A percentile compares a stretch with the other conserved stretches of the same genome.
Conservation (phyloP, 2,329 filamentous ascomycete genomes). For the Colletotrichum coccodes region DNA sequence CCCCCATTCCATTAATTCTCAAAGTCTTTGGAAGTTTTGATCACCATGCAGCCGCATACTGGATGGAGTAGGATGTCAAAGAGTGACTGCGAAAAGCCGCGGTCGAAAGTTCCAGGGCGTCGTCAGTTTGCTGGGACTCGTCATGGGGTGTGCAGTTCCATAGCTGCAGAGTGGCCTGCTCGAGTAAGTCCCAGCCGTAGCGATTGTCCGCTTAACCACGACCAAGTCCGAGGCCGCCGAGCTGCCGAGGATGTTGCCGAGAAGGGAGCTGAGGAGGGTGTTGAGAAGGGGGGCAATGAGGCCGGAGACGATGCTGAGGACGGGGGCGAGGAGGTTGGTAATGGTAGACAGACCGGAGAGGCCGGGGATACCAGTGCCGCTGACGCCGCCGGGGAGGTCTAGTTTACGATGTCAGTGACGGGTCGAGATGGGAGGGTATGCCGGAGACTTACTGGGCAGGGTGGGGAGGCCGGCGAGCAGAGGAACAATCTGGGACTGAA, state of each 20-base stretch:
- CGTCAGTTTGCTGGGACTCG: background rate
- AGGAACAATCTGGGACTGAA: background rate
- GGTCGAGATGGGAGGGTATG: background rate
- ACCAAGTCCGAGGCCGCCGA: background rate
- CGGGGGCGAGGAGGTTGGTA: background rate
- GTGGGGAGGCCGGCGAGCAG: background rate
- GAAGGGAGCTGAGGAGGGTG: background rate
- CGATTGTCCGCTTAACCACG: background rate
- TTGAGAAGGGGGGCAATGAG: background rate
- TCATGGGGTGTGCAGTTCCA: conserved; percentile 14
- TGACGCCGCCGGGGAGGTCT: background rate
- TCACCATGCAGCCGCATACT: background rate
- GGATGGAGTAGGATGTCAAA: background rate
- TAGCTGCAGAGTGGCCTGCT: conserved; percentile 19
- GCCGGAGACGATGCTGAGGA: background rate
- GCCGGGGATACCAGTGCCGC: background rate
- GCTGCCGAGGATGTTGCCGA: background rate
- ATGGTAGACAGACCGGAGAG: background rate
- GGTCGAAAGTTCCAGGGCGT: background rate
- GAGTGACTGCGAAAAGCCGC: background rate
- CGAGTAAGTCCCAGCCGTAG: conserved; percentile 5
- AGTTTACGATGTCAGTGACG: background rate
- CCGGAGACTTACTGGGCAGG: background rate
- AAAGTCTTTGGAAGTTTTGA: conserved; percentile 9
- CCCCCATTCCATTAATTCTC: conserved; percentile 10